Base-by-base conservation (phyloP, 441 rosid species). In the Pelargonium australe region DNA sequence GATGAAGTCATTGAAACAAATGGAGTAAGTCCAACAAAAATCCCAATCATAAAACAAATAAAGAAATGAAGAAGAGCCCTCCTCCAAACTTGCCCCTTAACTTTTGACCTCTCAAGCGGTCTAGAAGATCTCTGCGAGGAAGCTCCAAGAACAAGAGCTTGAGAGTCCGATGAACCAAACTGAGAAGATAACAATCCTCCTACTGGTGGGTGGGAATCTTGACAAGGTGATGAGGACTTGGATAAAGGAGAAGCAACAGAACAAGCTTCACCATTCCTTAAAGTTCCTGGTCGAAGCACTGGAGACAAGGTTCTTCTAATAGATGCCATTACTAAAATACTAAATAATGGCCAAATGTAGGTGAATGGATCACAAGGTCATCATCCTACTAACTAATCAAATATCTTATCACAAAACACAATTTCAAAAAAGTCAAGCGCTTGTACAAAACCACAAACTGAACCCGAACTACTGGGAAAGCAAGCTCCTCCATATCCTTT, bases 221-320 rank as follows among this genome's bases (percentile, higher is more conserved):
- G 90, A 65, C 76, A 23, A 63, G 72, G 67, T 0, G 83, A 64
- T 25, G 90, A 77, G 37, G 86, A 80, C 74, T 81, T 86, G 6
- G 93, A 85, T 70, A 88, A 70, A 12, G 90, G 87, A 67, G 89
- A 88, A 76, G 93, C 80, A 66, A 74, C 85, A 5, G 76, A 77
- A 71, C 78, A 75, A 65, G 81, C 86, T 72, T 86, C 93, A 12
- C 85, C 86, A 68, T 71, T 83, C 64, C 70, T 41, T 19, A 71
- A 70, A 60, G 75, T 65, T 63, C 88, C 89, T 3, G 80, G 79
- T 67, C 85, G 73, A 64, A 89, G 85, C 44, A 88, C 79, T 0
- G 93, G 89, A 64, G 89, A 83, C 74, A 80, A 64, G 40, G 87
- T 70, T 77, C 90, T 82, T 77, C 89, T 81, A 67, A 87, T 79